A percentile compares a stretch with the other conserved stretches of the same genome.
Conservation (phyloP, 805 yeast species). For the Hanseniaspora taiwanica region DNA sequence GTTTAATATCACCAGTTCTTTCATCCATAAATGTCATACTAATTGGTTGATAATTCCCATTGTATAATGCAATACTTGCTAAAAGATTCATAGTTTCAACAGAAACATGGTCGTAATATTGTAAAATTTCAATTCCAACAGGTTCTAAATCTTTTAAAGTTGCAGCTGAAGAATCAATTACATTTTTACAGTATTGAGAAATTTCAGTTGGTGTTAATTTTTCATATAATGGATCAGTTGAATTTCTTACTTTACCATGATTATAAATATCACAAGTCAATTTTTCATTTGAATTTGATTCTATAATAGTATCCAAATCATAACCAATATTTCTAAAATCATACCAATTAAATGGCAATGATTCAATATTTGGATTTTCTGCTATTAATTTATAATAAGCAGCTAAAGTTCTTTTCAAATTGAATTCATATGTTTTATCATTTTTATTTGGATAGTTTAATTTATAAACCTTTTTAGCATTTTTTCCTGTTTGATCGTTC, state of each 20-base stretch:
- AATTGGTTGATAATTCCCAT: neutral
- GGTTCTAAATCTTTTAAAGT: neutral
- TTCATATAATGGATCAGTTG: too few relatives aligned
- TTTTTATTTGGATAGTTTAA: neutral
- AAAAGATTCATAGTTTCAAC: neutral
- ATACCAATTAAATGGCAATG: conserved; percentile 5
- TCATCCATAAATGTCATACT: conserved; percentile 1
- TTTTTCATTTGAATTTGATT: neutral
- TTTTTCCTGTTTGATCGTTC: too few relatives aligned
- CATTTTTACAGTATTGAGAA: neutral
- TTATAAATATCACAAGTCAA: neutral
- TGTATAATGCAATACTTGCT: neutral
- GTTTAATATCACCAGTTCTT: neutral
- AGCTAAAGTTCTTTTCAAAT: conserved; percentile 1
- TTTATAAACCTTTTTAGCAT: neutral
- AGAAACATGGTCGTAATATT: neutral
- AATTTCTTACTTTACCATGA: neutral
- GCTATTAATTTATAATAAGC: neutral
- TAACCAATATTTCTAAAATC: conserved; percentile 5
- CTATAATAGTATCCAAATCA: neutral
- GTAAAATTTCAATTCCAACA: neutral
- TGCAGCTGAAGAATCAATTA: too few relatives aligned
- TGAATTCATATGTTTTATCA: neutral
- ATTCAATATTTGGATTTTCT: neutral
- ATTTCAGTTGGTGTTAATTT: neutral